These are phyloP conservation scores for Eruca vesicaria DNA, from an alignment of 441 rosid genomes.

Conservation along the genomic window DNA sequence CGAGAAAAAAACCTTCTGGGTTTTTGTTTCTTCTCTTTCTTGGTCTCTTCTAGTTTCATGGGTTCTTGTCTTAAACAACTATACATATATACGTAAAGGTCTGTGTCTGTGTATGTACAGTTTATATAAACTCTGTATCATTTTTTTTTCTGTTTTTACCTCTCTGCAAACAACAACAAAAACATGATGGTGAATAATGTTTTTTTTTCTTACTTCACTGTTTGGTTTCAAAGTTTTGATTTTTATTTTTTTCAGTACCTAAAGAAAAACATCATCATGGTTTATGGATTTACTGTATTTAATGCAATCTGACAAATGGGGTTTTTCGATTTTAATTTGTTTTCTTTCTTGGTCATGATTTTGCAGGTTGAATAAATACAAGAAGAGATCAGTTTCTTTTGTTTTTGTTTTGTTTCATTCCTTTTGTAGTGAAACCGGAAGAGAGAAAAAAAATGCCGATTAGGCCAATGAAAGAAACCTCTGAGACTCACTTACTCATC, in stretches of 20 bases:
- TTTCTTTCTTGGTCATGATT: conserved; percentile 12
- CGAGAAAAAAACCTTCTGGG: neutral
- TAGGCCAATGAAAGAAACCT: conserved; percentile 82
- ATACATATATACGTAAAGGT: neutral
- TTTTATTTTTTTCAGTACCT: neutral
- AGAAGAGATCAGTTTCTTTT: conserved; percentile 29
- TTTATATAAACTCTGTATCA: conserved; percentile 8
- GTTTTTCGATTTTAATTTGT: neutral
- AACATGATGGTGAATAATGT: conserved; percentile 2
- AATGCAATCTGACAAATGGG: conserved; percentile 53
- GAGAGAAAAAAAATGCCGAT: conserved; percentile 60
- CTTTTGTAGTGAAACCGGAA: conserved; percentile 41
- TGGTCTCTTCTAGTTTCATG: conserved; percentile 33
- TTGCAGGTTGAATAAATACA: conserved; percentile 38
- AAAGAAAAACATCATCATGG: conserved; percentile 9
- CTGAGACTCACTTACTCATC: conserved; percentile 71
- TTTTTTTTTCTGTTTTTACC: neutral
- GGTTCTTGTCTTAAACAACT: conserved; percentile 25
- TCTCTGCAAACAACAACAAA: neutral
- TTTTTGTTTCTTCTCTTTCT: conserved; percentile 20
- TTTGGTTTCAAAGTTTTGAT: conserved; percentile 14
- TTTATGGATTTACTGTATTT: conserved; percentile 34
- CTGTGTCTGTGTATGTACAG: neutral
- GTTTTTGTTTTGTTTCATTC: conserved; percentile 29
- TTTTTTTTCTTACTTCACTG: conserved; percentile 8